These are phyloP conservation scores for Umbelopsis sp. DNA, from an alignment of 192 early-diverging fungal genomes.

Conservation along the genomic window DNA sequence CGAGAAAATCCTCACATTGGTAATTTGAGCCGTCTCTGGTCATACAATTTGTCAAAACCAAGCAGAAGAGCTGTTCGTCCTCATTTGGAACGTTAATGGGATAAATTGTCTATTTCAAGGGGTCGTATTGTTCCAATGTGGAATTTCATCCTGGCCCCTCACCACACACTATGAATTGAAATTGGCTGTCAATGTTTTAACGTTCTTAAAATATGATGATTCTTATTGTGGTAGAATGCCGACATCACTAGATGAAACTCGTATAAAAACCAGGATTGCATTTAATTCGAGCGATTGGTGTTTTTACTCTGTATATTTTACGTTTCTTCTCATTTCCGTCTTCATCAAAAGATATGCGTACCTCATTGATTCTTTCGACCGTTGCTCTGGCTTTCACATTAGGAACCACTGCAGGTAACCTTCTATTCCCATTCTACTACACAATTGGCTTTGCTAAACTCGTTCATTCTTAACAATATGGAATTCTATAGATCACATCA, in stretches of 20 bases:
- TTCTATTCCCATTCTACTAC: background rate
- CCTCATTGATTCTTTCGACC: background rate
- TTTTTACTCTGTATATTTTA: too few relatives aligned
- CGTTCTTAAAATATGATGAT: background rate
- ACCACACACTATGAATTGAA: background rate
- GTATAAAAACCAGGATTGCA: background rate
- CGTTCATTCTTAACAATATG: background rate
- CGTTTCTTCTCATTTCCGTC: background rate
- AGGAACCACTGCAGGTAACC: background rate
- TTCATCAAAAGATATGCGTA: background rate
- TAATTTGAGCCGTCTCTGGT: too few relatives aligned
- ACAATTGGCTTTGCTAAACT: background rate
- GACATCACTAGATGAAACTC: background rate
- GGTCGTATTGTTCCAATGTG: background rate
- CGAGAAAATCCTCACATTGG: too few relatives aligned
- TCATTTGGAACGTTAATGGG: background rate
- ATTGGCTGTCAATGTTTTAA: too few relatives aligned
- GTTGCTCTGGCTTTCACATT: background rate
- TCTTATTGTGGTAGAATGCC: background rate
- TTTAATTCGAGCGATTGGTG: too few relatives aligned
- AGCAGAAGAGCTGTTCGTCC: too few relatives aligned
- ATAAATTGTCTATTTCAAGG: constrained; percentile 9
- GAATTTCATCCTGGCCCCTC: constrained; percentile 4
- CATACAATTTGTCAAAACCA: too few relatives aligned
- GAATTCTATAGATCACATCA: background rate